phyloP scores from a whole-genome alignment of 2,329 filamentous ascomycete genomes.

The Xylariaceae sp. region DNA sequence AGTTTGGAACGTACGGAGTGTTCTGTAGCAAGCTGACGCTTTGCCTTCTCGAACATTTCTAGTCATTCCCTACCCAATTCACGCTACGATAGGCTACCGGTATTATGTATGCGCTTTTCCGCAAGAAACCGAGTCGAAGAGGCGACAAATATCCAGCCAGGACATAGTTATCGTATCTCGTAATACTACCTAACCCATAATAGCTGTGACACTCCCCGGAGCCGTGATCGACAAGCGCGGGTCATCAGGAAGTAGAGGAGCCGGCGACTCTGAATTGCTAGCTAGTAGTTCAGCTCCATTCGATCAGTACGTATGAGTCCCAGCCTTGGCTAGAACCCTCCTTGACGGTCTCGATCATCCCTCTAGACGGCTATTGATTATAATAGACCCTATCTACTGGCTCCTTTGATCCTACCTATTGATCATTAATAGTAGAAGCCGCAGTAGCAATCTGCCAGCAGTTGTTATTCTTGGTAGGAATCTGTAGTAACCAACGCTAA shows the following conservation, averaged over 20 bases:
- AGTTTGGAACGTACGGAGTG: too few species aligned
- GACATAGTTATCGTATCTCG: neutral
- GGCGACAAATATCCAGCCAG: neutral
- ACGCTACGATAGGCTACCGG: too few species aligned
- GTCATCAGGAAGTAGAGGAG: neutral
- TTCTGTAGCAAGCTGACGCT: too few species aligned
- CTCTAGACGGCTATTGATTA: neutral
- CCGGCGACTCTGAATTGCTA: neutral
- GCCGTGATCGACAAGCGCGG: too few species aligned
- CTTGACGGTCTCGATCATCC: neutral
- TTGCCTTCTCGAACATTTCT: too few species aligned
- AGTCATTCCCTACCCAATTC: too few species aligned
- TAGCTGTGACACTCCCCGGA: neutral
- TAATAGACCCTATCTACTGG: neutral
- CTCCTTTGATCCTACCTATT: neutral
- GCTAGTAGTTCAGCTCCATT: neutral
- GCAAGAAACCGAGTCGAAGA: neutral
- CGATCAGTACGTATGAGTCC: neutral
- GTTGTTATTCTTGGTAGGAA: neutral
- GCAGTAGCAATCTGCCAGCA: neutral
- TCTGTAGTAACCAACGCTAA: neutral
- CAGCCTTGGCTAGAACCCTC: neutral
- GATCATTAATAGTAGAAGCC: neutral
- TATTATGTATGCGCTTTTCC: too few species aligned
- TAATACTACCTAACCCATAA: neutral